Conservation (phyloP, 805 yeast genomes). For the Monosporozyma aerobia region DNA sequence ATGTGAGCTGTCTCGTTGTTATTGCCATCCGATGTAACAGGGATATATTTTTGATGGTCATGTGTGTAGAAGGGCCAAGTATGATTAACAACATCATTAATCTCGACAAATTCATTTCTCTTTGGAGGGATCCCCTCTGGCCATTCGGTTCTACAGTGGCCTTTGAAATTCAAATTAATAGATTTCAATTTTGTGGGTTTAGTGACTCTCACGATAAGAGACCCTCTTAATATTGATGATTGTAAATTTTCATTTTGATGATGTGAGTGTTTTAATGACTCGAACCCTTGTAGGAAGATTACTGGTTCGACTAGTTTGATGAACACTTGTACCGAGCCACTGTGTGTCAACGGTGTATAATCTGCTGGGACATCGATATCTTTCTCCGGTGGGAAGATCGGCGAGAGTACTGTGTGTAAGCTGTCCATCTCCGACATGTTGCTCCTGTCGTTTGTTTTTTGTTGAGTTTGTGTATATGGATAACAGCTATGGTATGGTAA, state of each 20-base stretch:
- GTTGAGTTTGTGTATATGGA: too few species aligned
- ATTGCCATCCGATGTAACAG: background rate
- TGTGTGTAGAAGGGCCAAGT: slow-evolving; percentile 82
- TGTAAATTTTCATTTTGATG: slow-evolving; percentile 56
- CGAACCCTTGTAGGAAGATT: slow-evolving; percentile 76
- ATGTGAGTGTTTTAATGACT: slow-evolving; percentile 22
- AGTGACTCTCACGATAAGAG: slow-evolving; percentile 55
- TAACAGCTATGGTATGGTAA: background rate
- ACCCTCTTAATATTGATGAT: slow-evolving; percentile 76
- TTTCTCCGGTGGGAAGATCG: slow-evolving; percentile 44
- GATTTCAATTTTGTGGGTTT: slow-evolving; percentile 66
- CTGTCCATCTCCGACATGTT: slow-evolving; percentile 3
- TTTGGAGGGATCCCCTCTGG: slow-evolving; percentile 97
- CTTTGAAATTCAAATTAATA: slow-evolving; percentile 53
- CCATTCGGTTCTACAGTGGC: slow-evolving; percentile 80
- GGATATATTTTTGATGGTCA: slow-evolving; percentile 34
- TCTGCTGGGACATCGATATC: slow-evolving; percentile 35
- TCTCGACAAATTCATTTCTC: slow-evolving; percentile 55
- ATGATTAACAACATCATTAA: slow-evolving; percentile 59
- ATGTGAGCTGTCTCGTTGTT: background rate
- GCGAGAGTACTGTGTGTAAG: slow-evolving; percentile 28
- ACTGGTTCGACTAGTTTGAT: slow-evolving; percentile 72
- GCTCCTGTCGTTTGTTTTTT: too few species aligned
- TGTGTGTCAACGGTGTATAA: slow-evolving; percentile 45
- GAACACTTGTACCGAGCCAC: slow-evolving; percentile 60